A percentile compares a stretch with the other conserved stretches of the same genome.
These are phyloP conservation scores for Globisporangium okanoganense DNA, from an alignment of 352 stramenopile species.

Conservation along the genomic window DNA sequence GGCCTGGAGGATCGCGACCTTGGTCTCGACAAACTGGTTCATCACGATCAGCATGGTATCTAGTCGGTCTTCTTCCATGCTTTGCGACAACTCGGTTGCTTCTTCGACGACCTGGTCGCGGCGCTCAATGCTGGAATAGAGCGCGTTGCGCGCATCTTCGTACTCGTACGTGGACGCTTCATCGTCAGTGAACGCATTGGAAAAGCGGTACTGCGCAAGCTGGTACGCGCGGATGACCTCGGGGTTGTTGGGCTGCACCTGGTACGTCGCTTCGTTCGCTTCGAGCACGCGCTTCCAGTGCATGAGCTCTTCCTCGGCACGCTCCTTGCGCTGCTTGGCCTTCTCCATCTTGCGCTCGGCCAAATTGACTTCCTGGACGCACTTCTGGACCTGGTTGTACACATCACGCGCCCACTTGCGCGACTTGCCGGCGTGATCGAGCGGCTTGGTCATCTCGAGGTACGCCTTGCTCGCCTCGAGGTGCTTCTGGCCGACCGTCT, in stretches of 20 bases:
- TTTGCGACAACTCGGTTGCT: slow-evolving; percentile 71
- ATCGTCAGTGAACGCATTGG: slow-evolving; percentile 61
- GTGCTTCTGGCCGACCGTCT: slow-evolving; percentile 71
- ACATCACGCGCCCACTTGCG: slow-evolving; percentile 71
- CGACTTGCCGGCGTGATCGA: slow-evolving; percentile 71
- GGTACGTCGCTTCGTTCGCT: slow-evolving; percentile 76
- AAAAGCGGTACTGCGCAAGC: slow-evolving; percentile 54
- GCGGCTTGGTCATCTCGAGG: slow-evolving; percentile 68
- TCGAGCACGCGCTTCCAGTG: slow-evolving; percentile 75
- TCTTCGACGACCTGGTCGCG: slow-evolving; percentile 82
- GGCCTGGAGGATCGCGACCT: slow-evolving; percentile 73
- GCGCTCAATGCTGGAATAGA: slow-evolving; percentile 65
- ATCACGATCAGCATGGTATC: slow-evolving; percentile 85
- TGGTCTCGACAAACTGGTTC: slow-evolving; percentile 83
- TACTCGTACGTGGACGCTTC: slow-evolving; percentile 54
- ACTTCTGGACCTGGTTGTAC: slow-evolving; percentile 79
- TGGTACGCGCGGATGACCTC: slow-evolving; percentile 72
- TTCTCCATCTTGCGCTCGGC: slow-evolving; percentile 84
- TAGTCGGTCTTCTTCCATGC: slow-evolving; percentile 77
- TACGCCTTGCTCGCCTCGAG: slow-evolving; percentile 74
- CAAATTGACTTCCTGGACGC: slow-evolving; percentile 62
- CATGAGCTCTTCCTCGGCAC: slow-evolving; percentile 60
- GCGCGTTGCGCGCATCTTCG: slow-evolving; percentile 44
- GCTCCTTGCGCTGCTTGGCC: slow-evolving; percentile 48
- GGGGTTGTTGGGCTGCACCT: slow-evolving; percentile 74